These are phyloP conservation scores for Fomitopsis palustris DNA, from an alignment of 1,284 basidiomycete species.

Conservation along the genomic window DNA sequence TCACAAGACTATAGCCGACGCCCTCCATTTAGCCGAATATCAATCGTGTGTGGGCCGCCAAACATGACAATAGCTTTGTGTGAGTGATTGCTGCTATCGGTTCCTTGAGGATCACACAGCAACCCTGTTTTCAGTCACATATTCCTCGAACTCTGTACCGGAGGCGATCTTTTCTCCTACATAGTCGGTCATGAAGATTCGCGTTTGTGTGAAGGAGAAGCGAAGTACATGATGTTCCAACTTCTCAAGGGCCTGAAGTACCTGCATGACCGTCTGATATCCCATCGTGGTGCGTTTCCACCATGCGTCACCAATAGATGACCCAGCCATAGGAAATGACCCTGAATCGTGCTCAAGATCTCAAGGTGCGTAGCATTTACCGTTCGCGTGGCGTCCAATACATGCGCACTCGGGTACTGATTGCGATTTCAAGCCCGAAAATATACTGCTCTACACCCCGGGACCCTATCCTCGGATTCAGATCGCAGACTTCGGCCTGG, in stretches of 20 bases:
- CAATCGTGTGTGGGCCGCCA: conserved; percentile 70
- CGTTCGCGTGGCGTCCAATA: neutral
- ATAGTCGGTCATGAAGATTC: conserved; percentile 57
- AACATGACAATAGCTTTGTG: conserved; percentile 61
- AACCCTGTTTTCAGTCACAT: conserved; percentile 47
- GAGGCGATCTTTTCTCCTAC: conserved; percentile 78
- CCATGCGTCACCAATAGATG: neutral
- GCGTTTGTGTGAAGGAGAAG: conserved; percentile 71
- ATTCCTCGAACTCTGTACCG: conserved; percentile 74
- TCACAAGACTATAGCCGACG: neutral
- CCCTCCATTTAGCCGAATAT: conserved; percentile 64
- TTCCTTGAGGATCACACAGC: no score
- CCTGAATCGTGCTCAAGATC: conserved; percentile 40
- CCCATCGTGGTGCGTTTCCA: conserved; percentile 66
- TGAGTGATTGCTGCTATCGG: conserved; percentile 25
- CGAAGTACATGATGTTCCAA: conserved; percentile 83
- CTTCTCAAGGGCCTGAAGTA: conserved; percentile 71
- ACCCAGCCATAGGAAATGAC: neutral
- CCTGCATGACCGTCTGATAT: conserved; percentile 70
- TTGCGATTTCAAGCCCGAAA: conserved; percentile 62
- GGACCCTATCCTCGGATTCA: conserved; percentile 79
- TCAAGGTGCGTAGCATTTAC: conserved; percentile 49
- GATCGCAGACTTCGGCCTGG: conserved; percentile 85
- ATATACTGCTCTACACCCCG: conserved; percentile 72
- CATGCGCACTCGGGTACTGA: neutral